Evolutionary conservation across 345 rosid genomes (phyloP).

Genomic region (Fremontodendron californicum): DNA sequence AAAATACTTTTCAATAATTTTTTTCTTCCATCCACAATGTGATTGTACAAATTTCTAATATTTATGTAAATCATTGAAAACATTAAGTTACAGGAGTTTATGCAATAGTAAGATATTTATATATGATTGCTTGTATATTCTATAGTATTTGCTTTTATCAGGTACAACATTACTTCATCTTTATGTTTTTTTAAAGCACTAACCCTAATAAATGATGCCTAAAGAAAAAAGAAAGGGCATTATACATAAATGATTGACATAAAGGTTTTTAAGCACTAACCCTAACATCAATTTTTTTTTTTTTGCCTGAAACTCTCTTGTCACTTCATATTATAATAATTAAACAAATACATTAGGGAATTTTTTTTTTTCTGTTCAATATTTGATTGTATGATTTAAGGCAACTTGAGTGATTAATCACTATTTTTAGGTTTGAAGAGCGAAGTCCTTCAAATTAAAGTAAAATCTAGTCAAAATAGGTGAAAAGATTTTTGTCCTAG

Average conservation of each 20-base stretch:
- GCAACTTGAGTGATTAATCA: not conserved
- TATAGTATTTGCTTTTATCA: not conserved
- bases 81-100: not conserved
- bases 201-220: conserved; percentile 20
- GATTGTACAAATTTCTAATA: not conserved
- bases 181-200: not conserved
- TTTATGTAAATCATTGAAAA: not conserved
- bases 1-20: too few relatives aligned
- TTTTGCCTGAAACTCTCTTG: not conserved
- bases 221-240: conserved; percentile 16
- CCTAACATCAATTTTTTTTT: not conserved
- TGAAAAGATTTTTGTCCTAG: not conserved
- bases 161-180: not conserved
- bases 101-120: not conserved
- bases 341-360: conserved; percentile 6
- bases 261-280: not conserved
- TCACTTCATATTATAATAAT: not conserved
- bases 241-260: conserved; percentile 33
- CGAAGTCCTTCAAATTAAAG: not conserved
- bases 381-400: not conserved
- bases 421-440: not conserved
- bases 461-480: not conserved
- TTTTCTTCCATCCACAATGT: too few relatives aligned
- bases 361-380: not conserved
- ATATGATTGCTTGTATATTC: not conserved